Percentiles rank a stretch among this genome's conserved stretches.
Conservation (phyloP, 1,284 basidiomycete genomes). For the Erythrobasidium hasegawianum region DNA sequence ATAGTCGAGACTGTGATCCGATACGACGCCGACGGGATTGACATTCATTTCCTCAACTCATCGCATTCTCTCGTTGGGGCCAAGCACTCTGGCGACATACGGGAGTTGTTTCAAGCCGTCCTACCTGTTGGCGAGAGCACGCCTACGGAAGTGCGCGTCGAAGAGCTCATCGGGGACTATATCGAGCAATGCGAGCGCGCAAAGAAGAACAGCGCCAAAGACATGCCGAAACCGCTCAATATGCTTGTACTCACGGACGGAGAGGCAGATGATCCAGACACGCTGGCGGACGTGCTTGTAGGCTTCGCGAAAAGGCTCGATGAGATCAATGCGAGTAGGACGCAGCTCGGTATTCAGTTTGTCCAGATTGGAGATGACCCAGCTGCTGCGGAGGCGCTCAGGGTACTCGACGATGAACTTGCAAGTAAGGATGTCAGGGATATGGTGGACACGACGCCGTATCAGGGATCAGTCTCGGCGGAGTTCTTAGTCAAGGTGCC, state of each 20-base stretch:
- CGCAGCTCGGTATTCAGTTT: conserved; percentile 44
- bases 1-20: conserved; percentile 39
- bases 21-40: conserved; percentile 43
- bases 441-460: conserved; percentile 37
- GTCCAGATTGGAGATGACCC: conserved; percentile 40
- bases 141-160: conserved; percentile 41
- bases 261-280: conserved; percentile 42
- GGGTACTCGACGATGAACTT: conserved; percentile 36
- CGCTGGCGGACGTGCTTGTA: conserved; percentile 9
- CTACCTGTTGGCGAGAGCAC: conserved; percentile 40
- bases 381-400: conserved; percentile 37
- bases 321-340: conserved; percentile 36
- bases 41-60: conserved; percentile 42
- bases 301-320: conserved; percentile 42
- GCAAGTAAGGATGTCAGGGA: conserved; percentile 16
- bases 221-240: conserved; percentile 35
- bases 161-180: conserved; percentile 41
- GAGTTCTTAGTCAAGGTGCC: conserved; percentile 34
- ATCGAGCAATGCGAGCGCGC: conserved; percentile 38
- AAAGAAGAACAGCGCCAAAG: conserved; percentile 11
- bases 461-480: conserved; percentile 23
- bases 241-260: conserved; percentile 36
- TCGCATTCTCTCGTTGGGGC: conserved; percentile 29
- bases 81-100: conserved; percentile 30
- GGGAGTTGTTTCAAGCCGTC: conserved; percentile 38